Conservation (phyloP, 2,329 filamentous ascomycete genomes). For the Diaporthe citriasiana region DNA sequence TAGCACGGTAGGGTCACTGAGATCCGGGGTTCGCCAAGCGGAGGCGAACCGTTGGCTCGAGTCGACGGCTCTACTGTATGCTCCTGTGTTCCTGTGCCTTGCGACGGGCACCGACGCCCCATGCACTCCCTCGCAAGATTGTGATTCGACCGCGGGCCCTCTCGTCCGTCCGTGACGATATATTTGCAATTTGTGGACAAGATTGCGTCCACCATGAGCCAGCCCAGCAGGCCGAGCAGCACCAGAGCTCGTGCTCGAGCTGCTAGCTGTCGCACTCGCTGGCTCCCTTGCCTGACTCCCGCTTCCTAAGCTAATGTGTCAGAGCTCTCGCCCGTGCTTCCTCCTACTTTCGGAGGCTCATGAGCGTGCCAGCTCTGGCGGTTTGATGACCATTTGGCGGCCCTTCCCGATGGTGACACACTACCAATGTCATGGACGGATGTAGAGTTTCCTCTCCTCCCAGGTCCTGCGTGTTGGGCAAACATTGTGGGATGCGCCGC, state of each 20-base stretch:
- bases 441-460: neutral
- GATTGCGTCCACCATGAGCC: neutral
- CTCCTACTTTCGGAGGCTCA: neutral
- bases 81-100: neutral
- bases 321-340: neutral
- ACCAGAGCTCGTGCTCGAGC: slow-evolving; percentile 14
- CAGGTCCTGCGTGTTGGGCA: neutral
- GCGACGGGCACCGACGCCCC: neutral
- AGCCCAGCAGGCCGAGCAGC: neutral
- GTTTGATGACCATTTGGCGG: neutral
- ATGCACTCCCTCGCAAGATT: slow-evolving; percentile 25
- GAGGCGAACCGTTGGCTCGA: neutral
- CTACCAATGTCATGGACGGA: neutral
- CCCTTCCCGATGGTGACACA: neutral
- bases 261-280: neutral
- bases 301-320: too few relatives aligned
- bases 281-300: neutral
- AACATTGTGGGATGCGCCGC: neutral
- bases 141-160: slow-evolving; percentile 5
- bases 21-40: slow-evolving; percentile 36
- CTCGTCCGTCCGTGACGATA: slow-evolving; percentile 17
- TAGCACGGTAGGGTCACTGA: slow-evolving; percentile 37
- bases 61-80: neutral
- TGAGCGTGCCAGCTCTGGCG: neutral
- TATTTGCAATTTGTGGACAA: slow-evolving; percentile 27